Base-by-base conservation (phyloP, 768 basidiomycete genomes). In the Auriscalpium orientale region DNA sequence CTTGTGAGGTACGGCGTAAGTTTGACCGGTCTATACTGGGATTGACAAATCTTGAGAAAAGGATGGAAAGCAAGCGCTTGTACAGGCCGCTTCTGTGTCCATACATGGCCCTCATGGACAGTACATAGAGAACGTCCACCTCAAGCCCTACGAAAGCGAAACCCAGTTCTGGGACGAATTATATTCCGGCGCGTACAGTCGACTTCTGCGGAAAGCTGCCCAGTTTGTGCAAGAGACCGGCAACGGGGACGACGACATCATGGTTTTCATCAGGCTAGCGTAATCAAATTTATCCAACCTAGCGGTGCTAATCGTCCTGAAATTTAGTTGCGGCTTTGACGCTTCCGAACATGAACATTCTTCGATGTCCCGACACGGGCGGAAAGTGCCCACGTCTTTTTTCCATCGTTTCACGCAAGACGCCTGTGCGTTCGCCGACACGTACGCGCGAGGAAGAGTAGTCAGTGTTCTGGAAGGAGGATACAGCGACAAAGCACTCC, bases 391-490 rank as follows among this genome's bases (percentile, higher is more conserved):
- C 0, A 77, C 84, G 0, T 82, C 84, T 0, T 97, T 97, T 70
- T 98, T 89, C 68, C 73, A 86, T 62, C 85, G 82, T 10, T 95
- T 98, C 64, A 84, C 92, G 0, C 76, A 71, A 4, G 92, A 95
- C 62, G 81, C 83, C 0, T 74, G 79, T 52, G 66, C 62, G 0
- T 79, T 99, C 55, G 85, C 87, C 8, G 78, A 87, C 28, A 60
- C 68, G 46, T 84, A 84, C 59, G 83, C 90, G 0, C 64, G 68
- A 1, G 91, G 93, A 0, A 79, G 83, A 44, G 63, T 95, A 6
- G 76, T 98, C 40, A 93, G 91, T 62, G 89, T 98, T 0, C 81
- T 99, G 1, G 95, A 99, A 71, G 95, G 95, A 1, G 95, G 95
- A 1, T 98, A 98, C 65, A 91, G 90, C 62, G 93, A 98, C 67